Evolutionary conservation across 2,329 filamentous ascomycete genomes (phyloP), one percentile per base, ranked within the genome.

Genomic region (Cordyceps cicadae): DNA sequence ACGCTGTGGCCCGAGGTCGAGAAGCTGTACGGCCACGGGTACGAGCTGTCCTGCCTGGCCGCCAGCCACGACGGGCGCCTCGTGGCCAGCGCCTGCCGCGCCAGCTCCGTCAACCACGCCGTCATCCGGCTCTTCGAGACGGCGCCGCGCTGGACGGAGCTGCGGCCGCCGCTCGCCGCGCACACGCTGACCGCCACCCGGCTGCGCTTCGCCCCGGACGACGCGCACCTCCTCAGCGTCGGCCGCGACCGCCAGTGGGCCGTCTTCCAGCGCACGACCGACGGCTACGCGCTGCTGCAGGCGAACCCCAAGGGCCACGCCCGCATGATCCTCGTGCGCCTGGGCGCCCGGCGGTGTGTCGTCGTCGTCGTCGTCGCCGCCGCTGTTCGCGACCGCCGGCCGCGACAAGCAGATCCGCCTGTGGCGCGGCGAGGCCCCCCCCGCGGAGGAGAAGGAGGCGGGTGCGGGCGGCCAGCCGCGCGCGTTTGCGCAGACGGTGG

Each of bases 11-110:
- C 94, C 3, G 94, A 99, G 71, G 85, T 85, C 7, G 94, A 99
- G 73, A 99, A 99, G 76, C 82, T 99, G 1, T 99, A 99, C 74
- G 94, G 94, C 1, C 94, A 99, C 74, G 94, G 94, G 34, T 97
- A 97, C 75, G 94, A 99, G 74, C 93, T 99, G 54, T 96, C 91
- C 2, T 89, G 90, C 43, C 84, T 96, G 17, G 89, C 92, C 12
- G 83, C 87, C 8, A 91, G 86, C 68, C 83, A 89, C 69, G 86
- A 92, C 67, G 88, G 89, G 14, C 78, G 74, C 3, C 74, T 97
- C 24, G 81, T 99, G 15, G 94, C 94, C 37, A 97, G 92, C 58
- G 92, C 94, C 2, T 99, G 94, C 77, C 90, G 89, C 69, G 94
- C 94, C 19, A 96, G 88, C 70, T 95, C 92, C 1, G 80, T 93